Conservation (phyloP, 768 basidiomycete species). For the Plicaturopsis crispa region DNA sequence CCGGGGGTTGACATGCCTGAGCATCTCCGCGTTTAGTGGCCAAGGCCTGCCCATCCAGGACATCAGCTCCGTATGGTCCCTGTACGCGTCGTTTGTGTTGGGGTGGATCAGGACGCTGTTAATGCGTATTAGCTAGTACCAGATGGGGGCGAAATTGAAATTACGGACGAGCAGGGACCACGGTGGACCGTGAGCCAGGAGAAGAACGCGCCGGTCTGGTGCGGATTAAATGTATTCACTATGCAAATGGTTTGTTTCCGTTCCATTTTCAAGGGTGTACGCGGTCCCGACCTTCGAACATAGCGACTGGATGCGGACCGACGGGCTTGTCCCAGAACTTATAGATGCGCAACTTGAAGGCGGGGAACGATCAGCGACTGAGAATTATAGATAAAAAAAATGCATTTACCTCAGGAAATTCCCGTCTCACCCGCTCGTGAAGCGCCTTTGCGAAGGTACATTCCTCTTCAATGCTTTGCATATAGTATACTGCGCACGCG, state of each 20-base stretch:
- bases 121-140: slow-evolving; percentile 2
- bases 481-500: slow-evolving; percentile 49
- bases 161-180: slow-evolving; percentile 62
- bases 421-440: slow-evolving; percentile 49
- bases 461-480: slow-evolving; percentile 35
- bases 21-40: slow-evolving; percentile 39
- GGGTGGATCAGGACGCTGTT: slow-evolving; percentile 64
- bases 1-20: no score
- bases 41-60: slow-evolving; percentile 63
- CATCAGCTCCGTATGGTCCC: slow-evolving; percentile 55
- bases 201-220: slow-evolving; percentile 63
- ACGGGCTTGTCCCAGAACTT: slow-evolving; percentile 55
- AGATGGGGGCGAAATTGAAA: not conserved
- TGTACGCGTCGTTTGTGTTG: slow-evolving; percentile 48
- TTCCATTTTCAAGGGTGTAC: no score
- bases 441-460: slow-evolving; percentile 43
- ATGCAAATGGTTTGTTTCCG: slow-evolving; percentile 45
- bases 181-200: slow-evolving; percentile 61
- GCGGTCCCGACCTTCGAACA: not conserved
- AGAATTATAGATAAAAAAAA: not conserved
- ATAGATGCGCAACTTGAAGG: slow-evolving; percentile 48
- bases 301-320: slow-evolving; percentile 28
- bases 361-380: not conserved
- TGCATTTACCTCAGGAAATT: slow-evolving; percentile 61
- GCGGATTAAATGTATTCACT: slow-evolving; percentile 58